Evolutionary conservation across 1,284 basidiomycete species (phyloP).

Genomic region (Trichosporon sp.): DNA sequence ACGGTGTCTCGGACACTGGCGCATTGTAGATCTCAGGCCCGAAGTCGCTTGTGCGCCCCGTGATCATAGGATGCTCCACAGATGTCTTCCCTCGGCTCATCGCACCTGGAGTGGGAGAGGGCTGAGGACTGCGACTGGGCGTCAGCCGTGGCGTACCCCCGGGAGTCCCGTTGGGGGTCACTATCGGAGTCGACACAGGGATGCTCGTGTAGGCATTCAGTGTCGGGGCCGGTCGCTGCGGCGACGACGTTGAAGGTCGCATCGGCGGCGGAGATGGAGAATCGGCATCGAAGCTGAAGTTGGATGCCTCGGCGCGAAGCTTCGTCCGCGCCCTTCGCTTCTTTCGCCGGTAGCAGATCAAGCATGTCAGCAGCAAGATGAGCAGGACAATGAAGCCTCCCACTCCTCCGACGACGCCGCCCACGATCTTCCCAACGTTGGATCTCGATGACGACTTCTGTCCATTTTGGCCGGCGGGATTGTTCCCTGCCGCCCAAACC

Average conservation of each 20-base stretch:
- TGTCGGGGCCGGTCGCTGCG: background rate
- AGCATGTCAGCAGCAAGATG: background rate
- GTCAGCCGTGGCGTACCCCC: background rate
- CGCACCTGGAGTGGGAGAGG: background rate
- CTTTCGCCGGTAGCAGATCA: background rate
- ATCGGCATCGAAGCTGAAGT: background rate
- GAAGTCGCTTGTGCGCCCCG: background rate
- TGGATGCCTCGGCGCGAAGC: background rate
- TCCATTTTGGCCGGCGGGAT: background rate
- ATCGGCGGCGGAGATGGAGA: background rate
- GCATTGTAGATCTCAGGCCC: background rate
- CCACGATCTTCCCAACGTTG: background rate
- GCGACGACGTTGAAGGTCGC: background rate
- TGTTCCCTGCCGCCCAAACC: background rate
- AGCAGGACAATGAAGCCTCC: background rate
- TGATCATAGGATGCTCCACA: background rate
- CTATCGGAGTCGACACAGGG: background rate
- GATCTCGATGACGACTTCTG: background rate
- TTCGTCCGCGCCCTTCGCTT: background rate
- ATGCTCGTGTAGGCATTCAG: background rate
- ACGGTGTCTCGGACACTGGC: background rate
- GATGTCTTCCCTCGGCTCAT: background rate
- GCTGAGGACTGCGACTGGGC: background rate
- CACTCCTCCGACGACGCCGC: background rate
- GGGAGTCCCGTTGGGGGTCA: background rate